Percentiles rank a stretch among this genome's conserved stretches.
These are phyloP conservation scores for Aphanomyces invadans DNA, from an alignment of 352 stramenopile species.

Conservation along the genomic window DNA sequence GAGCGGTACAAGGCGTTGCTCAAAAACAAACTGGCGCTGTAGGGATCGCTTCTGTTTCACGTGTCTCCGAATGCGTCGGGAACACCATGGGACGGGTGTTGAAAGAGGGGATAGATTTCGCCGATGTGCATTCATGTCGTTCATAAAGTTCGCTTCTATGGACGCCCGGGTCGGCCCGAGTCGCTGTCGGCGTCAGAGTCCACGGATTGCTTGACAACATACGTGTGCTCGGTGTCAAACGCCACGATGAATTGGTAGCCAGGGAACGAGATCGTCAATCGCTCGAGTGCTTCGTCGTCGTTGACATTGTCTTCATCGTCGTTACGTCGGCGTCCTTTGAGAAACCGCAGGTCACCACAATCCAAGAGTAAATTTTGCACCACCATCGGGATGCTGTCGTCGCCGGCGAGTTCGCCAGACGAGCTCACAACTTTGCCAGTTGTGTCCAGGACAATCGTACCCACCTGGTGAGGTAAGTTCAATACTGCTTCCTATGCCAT, in stretches of 20 bases:
- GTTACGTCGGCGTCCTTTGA: neutral
- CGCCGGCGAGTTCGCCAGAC: conserved; percentile 49
- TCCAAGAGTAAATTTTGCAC: conserved; percentile 63
- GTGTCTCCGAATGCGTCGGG: conserved; percentile 7
- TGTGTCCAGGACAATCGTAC: conserved; percentile 54
- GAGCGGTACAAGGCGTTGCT: conserved; percentile 61
- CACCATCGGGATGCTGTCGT: conserved; percentile 43
- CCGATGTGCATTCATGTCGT: neutral
- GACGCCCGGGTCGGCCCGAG: neutral
- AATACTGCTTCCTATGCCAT: conserved; percentile 13
- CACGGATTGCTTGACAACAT: conserved; percentile 60
- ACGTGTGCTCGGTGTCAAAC: conserved; percentile 51
- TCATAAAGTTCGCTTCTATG: neutral
- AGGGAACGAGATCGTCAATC: conserved; percentile 63
- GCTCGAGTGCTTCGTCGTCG: conserved; percentile 54
- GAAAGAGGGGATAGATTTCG: neutral
- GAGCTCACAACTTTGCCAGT: conserved; percentile 51
- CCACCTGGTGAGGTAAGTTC: conserved; percentile 32
- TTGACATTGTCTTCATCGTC: conserved; percentile 5
- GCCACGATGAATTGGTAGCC: conserved; percentile 63
- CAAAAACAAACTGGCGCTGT: conserved; percentile 73
- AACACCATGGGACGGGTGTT: neutral
- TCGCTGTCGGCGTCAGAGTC: conserved; percentile 19
- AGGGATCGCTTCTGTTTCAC: conserved; percentile 19
- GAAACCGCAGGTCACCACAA: neutral